Conservation (phyloP, 2,329 filamentous ascomycete species). For the Pseudovirgaria hyperparasitica region DNA sequence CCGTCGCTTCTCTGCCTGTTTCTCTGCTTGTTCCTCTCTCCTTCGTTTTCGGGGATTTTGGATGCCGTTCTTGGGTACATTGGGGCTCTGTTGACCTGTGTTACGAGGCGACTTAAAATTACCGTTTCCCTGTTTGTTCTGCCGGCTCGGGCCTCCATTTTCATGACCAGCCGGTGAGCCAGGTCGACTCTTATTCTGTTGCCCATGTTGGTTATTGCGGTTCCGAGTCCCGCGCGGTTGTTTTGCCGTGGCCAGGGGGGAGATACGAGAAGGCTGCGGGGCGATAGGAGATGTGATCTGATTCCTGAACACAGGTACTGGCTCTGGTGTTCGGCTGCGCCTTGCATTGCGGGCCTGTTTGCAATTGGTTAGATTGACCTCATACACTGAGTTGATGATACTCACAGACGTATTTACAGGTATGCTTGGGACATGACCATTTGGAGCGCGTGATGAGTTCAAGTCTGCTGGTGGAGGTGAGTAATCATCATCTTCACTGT, state of each 20-base stretch:
- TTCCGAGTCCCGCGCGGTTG: constrained; percentile 40
- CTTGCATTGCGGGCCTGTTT: no score
- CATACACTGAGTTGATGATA: no score
- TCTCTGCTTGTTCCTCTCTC: constrained; percentile 27
- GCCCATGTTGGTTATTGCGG: constrained; percentile 27
- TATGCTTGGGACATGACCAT: no score
- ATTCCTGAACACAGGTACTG: no score
- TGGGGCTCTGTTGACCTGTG: constrained; percentile 32
- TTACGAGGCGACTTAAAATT: constrained; percentile 10
- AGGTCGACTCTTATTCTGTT: neutral
- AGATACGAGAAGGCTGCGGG: constrained; percentile 61
- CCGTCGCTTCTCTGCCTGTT: constrained; percentile 23
- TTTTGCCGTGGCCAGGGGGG: constrained; percentile 42
- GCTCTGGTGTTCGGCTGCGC: no score
- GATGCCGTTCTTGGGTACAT: constrained; percentile 26
- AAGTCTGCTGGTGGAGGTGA: constrained; percentile 34
- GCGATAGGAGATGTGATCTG: constrained; percentile 63
- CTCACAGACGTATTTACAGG: no score
- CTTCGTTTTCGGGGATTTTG: constrained; percentile 40
- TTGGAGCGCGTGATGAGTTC: no score
- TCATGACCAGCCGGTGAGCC: constrained; percentile 1
- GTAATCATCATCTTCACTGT: constrained; percentile 28
- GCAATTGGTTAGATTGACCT: no score
- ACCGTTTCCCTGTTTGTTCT: constrained; percentile 3
- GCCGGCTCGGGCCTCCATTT: constrained; percentile 11